Base-by-base conservation (phyloP, 2,329 filamentous ascomycete genomes). In the Xylariaceae sp. region DNA sequence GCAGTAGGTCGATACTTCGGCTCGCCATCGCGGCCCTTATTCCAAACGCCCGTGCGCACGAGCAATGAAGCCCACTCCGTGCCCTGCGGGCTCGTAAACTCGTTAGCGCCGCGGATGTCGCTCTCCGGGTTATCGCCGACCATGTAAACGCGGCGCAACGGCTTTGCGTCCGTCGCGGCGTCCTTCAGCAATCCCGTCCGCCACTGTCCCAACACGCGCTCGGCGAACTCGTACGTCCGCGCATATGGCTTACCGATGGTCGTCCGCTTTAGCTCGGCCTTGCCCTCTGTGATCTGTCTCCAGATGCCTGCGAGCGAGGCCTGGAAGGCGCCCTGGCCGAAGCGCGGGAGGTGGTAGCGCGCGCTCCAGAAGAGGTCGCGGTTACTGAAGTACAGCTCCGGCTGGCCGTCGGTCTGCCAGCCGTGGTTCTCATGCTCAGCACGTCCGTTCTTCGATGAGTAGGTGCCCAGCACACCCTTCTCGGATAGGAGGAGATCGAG, bases 291-390 rank as follows among this genome's bases (percentile, higher is more conserved):
- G 3, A 90, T 77, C 17, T 86, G 84, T 4, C 77, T 73, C 91
- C 92, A 97, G 1, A 94, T 82, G 0, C 92, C 92, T 64, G 87
- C 83, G 13, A 97, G 76, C 0, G 92, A 89, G 50, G 88, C 88
- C 62, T 90, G 85, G 74, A 97, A 97, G 0, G 90, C 92, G 15
- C 94, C 94, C 73, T 97, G 94, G 0, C 93, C 94, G 48, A 97
- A 83, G 4, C 94, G 87, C 35, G 93, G 90, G 53, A 93, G 82
- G 61, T 89, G 90, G 73, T 96, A 93, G 39, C 83, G 84, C 0
- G 92, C 88, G 55, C 91, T 89, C 92, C 92, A 99, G 69, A 92
- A 82, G 2, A 97, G 78, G 74, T 99, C 94, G 1, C 90, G 85
- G 73, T 97, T 97, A 51, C 88, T 92, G 73, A 95, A 96, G 78